These are phyloP conservation scores for Acrodontium crateriforme DNA, from an alignment of 2,329 filamentous ascomycete genomes.

Conservation along the genomic window DNA sequence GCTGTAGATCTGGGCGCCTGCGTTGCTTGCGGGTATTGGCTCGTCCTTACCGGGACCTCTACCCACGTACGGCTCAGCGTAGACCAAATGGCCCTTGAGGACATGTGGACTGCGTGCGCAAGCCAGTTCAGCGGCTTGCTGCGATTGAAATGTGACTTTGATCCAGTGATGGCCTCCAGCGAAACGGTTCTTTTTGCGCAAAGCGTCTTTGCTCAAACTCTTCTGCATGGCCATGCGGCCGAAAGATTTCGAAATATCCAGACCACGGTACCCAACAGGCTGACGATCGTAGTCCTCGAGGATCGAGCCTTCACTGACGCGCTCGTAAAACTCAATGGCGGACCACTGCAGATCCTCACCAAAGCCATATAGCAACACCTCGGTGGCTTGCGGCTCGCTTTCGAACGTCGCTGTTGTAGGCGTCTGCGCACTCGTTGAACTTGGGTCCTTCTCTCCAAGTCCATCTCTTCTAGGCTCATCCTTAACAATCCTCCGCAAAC, in stretches of 20 bases:
- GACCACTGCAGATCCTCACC: slow-evolving; percentile 58
- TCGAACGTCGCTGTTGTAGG: slow-evolving; percentile 23
- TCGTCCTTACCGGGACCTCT: slow-evolving; percentile 30
- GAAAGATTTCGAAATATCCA: slow-evolving; percentile 60
- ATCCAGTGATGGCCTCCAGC: slow-evolving; percentile 87
- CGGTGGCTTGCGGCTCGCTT: slow-evolving; percentile 46
- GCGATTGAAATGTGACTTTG: slow-evolving; percentile 38
- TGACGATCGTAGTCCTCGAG: slow-evolving; percentile 88
- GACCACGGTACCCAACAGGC: slow-evolving; percentile 55
- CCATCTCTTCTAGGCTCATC: slow-evolving; percentile 13
- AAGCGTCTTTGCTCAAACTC: slow-evolving; percentile 53
- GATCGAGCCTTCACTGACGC: slow-evolving; percentile 63
- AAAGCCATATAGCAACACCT: slow-evolving; percentile 79
- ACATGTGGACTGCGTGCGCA: slow-evolving; percentile 33
- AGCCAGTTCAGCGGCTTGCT: slow-evolving; percentile 35
- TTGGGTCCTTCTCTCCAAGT: slow-evolving; percentile 16
- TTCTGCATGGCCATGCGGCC: slow-evolving; percentile 57
- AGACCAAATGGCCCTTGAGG: slow-evolving; percentile 34
- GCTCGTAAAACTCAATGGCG: slow-evolving; percentile 77
- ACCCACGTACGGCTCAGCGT: slow-evolving; percentile 34
- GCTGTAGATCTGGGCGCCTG: slow-evolving; percentile 18
- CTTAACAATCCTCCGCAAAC: slow-evolving; percentile 12
- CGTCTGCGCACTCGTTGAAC: slow-evolving; percentile 12
- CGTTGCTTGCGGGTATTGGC: slow-evolving; percentile 26
- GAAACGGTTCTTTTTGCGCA: slow-evolving; percentile 65